These are phyloP conservation scores for Gloeophyllum trabeum DNA, from an alignment of 768 basidiomycete species.

Conservation along the genomic window DNA sequence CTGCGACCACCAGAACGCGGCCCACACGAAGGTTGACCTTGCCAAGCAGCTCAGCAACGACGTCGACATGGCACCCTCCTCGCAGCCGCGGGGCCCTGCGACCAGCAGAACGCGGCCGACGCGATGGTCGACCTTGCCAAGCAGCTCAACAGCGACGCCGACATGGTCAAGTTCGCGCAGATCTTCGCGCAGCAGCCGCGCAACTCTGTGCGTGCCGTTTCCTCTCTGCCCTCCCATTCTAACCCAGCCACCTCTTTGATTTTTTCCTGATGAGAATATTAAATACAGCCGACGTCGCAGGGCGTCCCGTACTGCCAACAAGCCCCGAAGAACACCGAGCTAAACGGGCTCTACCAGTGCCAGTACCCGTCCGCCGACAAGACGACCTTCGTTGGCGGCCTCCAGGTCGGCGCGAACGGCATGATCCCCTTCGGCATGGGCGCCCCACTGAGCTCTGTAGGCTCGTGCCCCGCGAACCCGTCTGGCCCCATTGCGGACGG, in stretches of 20 bases:
- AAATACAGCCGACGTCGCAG: constrained; percentile 31
- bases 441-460: constrained; percentile 28
- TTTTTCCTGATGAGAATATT: too few relatives aligned
- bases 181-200: constrained; percentile 48
- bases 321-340: constrained; percentile 38
- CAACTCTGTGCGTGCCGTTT: constrained; percentile 35
- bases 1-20: constrained; percentile 35
- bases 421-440: constrained; percentile 41
- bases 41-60: too few relatives aligned
- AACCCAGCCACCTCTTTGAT: not conserved
- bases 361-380: constrained; percentile 39
- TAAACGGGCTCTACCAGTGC: constrained; percentile 47
- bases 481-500: constrained; percentile 39
- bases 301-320: constrained; percentile 41
- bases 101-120: constrained; percentile 38
- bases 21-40: constrained; percentile 39
- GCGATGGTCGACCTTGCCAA: constrained; percentile 39
- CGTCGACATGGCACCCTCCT: constrained; percentile 53
- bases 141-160: constrained; percentile 28
- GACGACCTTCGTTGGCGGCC: constrained; percentile 31
- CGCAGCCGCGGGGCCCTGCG: constrained; percentile 28
- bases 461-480: constrained; percentile 39
- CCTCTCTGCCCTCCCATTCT: not conserved
- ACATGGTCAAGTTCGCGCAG: constrained; percentile 40
- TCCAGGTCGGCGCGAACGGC: constrained; percentile 29